Evolutionary conservation across 192 early-diverging fungal species (phyloP).

Genomic region (Coemansia sp.): DNA sequence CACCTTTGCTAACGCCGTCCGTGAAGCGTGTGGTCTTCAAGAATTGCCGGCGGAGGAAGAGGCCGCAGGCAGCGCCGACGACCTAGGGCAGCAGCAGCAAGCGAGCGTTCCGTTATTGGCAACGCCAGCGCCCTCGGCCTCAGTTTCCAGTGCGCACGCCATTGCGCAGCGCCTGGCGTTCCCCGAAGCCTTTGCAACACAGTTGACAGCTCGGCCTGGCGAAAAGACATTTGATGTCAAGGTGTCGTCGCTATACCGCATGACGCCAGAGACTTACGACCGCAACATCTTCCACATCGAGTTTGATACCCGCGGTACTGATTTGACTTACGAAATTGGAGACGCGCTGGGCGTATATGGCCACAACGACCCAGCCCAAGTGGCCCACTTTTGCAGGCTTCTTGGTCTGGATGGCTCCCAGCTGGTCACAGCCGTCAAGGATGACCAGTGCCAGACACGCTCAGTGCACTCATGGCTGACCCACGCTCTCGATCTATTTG

Average conservation of each 20-base stretch:
- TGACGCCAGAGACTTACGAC: slow-evolving; percentile 89
- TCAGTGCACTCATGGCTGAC: slow-evolving; percentile 80
- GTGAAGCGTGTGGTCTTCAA: slow-evolving; percentile 28
- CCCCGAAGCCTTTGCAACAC: slow-evolving; percentile 42
- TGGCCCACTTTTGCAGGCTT: slow-evolving; percentile 70
- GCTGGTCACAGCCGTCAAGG: slow-evolving; percentile 67
- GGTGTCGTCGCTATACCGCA: slow-evolving; percentile 58
- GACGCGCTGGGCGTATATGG: slow-evolving; percentile 95
- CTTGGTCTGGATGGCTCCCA: slow-evolving; percentile 74
- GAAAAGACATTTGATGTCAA: slow-evolving; percentile 40
- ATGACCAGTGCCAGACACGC: slow-evolving; percentile 67
- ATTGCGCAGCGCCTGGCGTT: slow-evolving; percentile 46
- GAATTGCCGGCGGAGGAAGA: background rate
- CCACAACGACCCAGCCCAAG: slow-evolving; percentile 79
- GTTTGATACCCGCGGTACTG: slow-evolving; percentile 81
- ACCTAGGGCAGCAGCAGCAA: background rate
- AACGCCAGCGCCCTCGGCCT: slow-evolving; percentile 5
- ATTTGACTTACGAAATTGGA: slow-evolving; percentile 88
- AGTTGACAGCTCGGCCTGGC: slow-evolving; percentile 24
- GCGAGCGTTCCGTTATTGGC: background rate
- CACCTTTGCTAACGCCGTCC: slow-evolving; percentile 9
- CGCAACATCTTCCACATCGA: slow-evolving; percentile 98
- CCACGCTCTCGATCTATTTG: slow-evolving; percentile 89
- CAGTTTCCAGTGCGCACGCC: slow-evolving; percentile 12
- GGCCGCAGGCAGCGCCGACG: background rate